Conservation (phyloP, 768 basidiomycete species). For the Mycena indigotica region DNA sequence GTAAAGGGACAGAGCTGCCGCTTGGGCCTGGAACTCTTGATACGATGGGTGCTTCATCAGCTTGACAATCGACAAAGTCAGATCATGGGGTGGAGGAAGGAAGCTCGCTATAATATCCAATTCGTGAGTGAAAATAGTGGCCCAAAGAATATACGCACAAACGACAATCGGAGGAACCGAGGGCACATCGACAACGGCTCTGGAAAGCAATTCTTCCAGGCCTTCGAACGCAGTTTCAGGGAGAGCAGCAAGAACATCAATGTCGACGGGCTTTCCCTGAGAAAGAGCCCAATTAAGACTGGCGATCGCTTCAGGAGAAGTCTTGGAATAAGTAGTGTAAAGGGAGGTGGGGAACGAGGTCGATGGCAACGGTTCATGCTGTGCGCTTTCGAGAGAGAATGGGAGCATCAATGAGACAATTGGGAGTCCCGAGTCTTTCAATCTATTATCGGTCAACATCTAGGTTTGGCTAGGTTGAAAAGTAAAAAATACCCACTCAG, state of each 20-base stretch:
- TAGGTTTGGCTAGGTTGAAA: neutral
- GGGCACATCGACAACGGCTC: slow-evolving; percentile 51
- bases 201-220: slow-evolving; percentile 72
- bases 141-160: slow-evolving; percentile 47
- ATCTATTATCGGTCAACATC: slow-evolving; percentile 25
- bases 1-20: slow-evolving; percentile 73
- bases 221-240: slow-evolving; percentile 58
- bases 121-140: no score
- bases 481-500: slow-evolving; percentile 43
- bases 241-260: slow-evolving; percentile 63
- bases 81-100: slow-evolving; percentile 76
- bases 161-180: slow-evolving; percentile 63
- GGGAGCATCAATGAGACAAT: slow-evolving; percentile 64
- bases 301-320: slow-evolving; percentile 50
- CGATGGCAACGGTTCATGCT: slow-evolving; percentile 40
- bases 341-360: slow-evolving; percentile 51
- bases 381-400: slow-evolving; percentile 54
- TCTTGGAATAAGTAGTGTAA: slow-evolving; percentile 55
- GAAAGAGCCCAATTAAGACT: slow-evolving; percentile 69
- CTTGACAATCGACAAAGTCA: slow-evolving; percentile 72
- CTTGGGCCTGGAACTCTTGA: slow-evolving; percentile 68
- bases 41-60: slow-evolving; percentile 80
- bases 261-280: slow-evolving; percentile 65
- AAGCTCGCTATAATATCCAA: slow-evolving; percentile 70
- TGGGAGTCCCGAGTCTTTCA: slow-evolving; percentile 31